Conservation (phyloP, 2,329 filamentous ascomycete species). For the Xylaria sp. region DNA sequence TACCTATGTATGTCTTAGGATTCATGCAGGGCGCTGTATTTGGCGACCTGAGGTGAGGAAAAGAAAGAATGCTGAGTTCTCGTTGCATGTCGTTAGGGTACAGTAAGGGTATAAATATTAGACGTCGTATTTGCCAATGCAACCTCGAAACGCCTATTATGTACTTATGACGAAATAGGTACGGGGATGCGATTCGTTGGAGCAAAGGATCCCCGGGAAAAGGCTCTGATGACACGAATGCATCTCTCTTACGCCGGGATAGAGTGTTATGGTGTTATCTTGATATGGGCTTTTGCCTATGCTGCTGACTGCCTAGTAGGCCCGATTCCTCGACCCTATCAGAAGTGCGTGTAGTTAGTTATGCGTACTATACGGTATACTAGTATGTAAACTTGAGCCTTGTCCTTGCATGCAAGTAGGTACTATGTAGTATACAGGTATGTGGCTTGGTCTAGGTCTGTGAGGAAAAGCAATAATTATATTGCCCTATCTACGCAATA, state of each 20-base stretch:
- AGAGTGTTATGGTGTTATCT: too few relatives aligned
- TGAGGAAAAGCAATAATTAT: conserved; percentile 24
- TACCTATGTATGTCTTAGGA: not conserved
- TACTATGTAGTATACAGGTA: not conserved
- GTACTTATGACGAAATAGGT: not conserved
- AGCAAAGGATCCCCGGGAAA: conserved; percentile 13
- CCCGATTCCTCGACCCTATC: conserved; percentile 3
- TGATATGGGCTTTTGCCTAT: not conserved
- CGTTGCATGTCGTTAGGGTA: too few relatives aligned
- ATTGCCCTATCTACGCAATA: conserved; percentile 24
- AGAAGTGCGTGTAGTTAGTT: not conserved
- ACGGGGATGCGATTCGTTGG: conserved; percentile 23
- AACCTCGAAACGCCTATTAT: too few relatives aligned
- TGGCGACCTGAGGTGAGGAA: conserved; percentile 28
- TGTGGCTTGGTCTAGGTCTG: not conserved
- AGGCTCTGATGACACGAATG: conserved; percentile 3
- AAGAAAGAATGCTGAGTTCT: conserved; percentile 4
- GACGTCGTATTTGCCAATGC: conserved; percentile 23
- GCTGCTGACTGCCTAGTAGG: not conserved
- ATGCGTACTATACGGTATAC: too few relatives aligned
- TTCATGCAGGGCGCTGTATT: conserved; percentile 33
- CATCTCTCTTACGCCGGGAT: not conserved
- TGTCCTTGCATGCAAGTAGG: too few relatives aligned
- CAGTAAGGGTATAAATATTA: too few relatives aligned
- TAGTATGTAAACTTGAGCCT: too few relatives aligned